Evolutionary conservation across 139 green algal species (phyloP).

Genomic region (Chlamydomonas urium): DNA sequence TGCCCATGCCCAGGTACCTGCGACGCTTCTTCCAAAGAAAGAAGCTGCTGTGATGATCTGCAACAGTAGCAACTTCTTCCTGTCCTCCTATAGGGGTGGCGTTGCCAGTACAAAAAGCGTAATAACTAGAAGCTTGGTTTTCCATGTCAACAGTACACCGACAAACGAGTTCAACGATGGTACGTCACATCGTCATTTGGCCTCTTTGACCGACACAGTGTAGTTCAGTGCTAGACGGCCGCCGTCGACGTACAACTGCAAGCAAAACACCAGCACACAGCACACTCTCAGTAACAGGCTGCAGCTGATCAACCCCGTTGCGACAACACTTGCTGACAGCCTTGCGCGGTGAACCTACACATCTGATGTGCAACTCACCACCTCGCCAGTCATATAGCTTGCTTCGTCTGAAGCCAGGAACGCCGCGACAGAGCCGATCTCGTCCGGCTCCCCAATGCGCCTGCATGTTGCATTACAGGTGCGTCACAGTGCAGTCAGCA

Average conservation of each 20-base stretch:
- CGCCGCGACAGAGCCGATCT: slow-evolving; percentile 61
- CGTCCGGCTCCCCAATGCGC: slow-evolving; percentile 67
- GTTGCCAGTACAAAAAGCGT: no score
- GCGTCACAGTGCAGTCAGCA: no score
- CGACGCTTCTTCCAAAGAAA: slow-evolving; percentile 64
- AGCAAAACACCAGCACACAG: neutral
- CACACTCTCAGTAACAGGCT: neutral
- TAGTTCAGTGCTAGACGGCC: slow-evolving; percentile 78
- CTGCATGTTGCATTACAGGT: no score
- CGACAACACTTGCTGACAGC: neutral
- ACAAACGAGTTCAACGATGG: no score
- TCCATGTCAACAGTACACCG: no score
- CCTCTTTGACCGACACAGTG: slow-evolving; percentile 13
- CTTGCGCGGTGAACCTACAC: neutral
- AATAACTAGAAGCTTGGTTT: no score
- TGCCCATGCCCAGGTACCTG: no score
- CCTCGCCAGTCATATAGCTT: slow-evolving; percentile 76
- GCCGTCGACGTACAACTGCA: slow-evolving; percentile 81
- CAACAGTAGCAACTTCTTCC: no score
- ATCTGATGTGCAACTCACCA: neutral
- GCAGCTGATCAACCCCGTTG: neutral
- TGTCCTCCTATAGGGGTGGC: no score
- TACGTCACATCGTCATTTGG: no score
- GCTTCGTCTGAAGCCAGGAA: slow-evolving; percentile 71
- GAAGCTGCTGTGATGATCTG: slow-evolving; percentile 60